Evolutionary conservation across 768 basidiomycete genomes (phyloP), one percentile per base, ranked within the genome.

Genomic region (Neoboletus magnificus): DNA sequence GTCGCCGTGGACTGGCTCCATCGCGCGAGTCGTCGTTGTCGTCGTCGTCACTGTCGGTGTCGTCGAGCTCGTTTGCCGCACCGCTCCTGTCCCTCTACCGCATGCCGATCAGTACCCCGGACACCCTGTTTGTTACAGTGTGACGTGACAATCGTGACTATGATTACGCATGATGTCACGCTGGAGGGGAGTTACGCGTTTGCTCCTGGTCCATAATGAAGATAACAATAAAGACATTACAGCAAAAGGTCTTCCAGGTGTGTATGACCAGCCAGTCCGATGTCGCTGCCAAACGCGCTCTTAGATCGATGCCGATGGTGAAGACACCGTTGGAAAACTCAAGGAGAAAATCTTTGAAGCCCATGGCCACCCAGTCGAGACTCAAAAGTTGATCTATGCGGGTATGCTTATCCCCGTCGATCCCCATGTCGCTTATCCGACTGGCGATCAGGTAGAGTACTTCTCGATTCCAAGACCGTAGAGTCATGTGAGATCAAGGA

Each of bases 321-420:
- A 78, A 33, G 87, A 95, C 48, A 89, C 92, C 32, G 80, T 99
- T 43, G 86, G 73, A 16, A 77, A 74, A 62, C 74, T 98, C 60
- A 99, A 98, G 79, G 70, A 78, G 60, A 94, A 91, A 85, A 94
- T 99, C 66, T 69, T 80, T 55, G 78, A 84, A 29, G 69, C 77
- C 2, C 93, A 97, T 59, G 85, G 86, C 5, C 90, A 95, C 72
- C 68, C 86, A 18, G 78, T 82, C 30, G 83, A 82, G 33, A 73
- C 75, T 56, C 95, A 96, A 76, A 99, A 98, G 79, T 79, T 99
- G 65, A 98, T 99, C 72, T 97, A 91, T 73, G 85, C 96, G 37
- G 95, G 94, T 94, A 30, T 57, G 79, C 32, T 23, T 54, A 47
- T 63, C 54, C 55, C 48, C 35, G 54, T 41, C 37, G 47, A 54